Conservation (phyloP, 2,329 filamentous ascomycete genomes). For the Huntiella bhutanensis region DNA sequence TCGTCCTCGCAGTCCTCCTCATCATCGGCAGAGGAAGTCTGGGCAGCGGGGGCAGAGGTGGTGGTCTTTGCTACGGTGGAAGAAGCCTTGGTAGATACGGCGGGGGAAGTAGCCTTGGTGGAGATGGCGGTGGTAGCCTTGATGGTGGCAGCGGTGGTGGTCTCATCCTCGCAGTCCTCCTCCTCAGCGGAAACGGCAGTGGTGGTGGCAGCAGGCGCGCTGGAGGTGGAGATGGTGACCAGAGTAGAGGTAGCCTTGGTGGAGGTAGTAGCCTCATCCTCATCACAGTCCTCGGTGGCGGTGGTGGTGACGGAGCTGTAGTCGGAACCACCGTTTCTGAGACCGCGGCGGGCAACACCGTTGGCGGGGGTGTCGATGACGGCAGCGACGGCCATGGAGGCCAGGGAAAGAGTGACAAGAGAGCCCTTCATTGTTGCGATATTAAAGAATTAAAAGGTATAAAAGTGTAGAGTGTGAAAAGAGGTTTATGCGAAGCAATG, state of each 20-base stretch:
- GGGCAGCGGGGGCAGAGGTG: too few relatives aligned
- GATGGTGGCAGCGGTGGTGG: background rate
- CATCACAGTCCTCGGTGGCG: background rate
- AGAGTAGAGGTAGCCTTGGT: background rate
- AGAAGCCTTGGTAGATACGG: background rate
- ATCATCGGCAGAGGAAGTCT: background rate
- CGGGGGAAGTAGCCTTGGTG: background rate
- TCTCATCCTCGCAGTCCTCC: background rate
- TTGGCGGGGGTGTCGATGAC: slow-evolving; percentile 6
- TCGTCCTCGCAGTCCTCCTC: background rate
- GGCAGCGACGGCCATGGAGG: slow-evolving; percentile 8
- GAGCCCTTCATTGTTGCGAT: slow-evolving; percentile 10
- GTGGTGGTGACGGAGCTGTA: background rate
- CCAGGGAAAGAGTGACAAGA: slow-evolving; percentile 10
- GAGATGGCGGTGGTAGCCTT: background rate
- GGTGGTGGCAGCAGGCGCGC: background rate
- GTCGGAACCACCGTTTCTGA: background rate
- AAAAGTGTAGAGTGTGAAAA: slow-evolving; percentile 1
- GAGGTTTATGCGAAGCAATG: slow-evolving; percentile 5
- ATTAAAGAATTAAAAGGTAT: slow-evolving; percentile 1
- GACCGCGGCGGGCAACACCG: slow-evolving; percentile 1
- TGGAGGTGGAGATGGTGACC: background rate
- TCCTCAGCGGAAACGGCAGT: background rate
- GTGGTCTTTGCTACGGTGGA: background rate
- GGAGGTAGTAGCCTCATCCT: background rate